A percentile compares a stretch with the other conserved stretches of the same genome.
Evolutionary conservation across 352 stramenopile species (phyloP).

Genomic region (Phytopythium chamaehyphon): DNA sequence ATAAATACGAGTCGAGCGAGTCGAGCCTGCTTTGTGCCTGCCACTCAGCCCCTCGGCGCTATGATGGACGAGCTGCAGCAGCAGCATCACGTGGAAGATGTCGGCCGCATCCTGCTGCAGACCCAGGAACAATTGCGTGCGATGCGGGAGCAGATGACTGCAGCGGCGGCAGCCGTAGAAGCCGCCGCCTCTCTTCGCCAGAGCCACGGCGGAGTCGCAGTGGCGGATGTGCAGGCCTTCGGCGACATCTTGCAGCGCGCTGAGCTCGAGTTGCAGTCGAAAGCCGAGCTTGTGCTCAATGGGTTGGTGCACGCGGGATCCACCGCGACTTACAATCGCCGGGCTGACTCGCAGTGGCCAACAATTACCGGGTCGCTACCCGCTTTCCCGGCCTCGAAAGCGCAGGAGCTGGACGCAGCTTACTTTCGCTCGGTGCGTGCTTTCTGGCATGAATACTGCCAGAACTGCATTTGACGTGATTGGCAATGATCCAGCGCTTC

Average conservation of each 20-base stretch:
- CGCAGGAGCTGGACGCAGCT: slow-evolving; percentile 21
- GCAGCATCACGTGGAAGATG: slow-evolving; percentile 79
- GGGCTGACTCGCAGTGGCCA: slow-evolving; percentile 1
- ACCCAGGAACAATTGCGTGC: slow-evolving; percentile 75
- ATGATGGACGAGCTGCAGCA: slow-evolving; percentile 76
- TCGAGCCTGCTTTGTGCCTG: too few relatives aligned
- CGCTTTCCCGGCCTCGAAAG: background rate
- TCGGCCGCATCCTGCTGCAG: slow-evolving; percentile 74
- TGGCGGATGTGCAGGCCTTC: slow-evolving; percentile 39
- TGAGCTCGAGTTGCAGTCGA: slow-evolving; percentile 66
- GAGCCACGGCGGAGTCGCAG: slow-evolving; percentile 16
- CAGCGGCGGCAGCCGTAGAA: slow-evolving; percentile 23
- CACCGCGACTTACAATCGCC: slow-evolving; percentile 7
- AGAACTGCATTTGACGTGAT: background rate
- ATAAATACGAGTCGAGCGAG: background rate
- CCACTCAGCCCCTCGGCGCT: too few relatives aligned
- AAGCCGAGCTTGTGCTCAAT: slow-evolving; percentile 75
- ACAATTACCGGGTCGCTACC: slow-evolving; percentile 7
- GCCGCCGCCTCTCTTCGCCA: slow-evolving; percentile 26
- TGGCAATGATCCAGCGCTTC: slow-evolving; percentile 25
- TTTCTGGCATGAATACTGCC: background rate
- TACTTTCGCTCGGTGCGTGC: slow-evolving; percentile 42
- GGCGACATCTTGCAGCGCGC: slow-evolving; percentile 70
- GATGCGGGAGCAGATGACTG: slow-evolving; percentile 67
- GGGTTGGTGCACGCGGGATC: slow-evolving; percentile 55